Conservation (phyloP, 495 filamentous ascomycete species). For the Astrothelium subdiscretum region DNA sequence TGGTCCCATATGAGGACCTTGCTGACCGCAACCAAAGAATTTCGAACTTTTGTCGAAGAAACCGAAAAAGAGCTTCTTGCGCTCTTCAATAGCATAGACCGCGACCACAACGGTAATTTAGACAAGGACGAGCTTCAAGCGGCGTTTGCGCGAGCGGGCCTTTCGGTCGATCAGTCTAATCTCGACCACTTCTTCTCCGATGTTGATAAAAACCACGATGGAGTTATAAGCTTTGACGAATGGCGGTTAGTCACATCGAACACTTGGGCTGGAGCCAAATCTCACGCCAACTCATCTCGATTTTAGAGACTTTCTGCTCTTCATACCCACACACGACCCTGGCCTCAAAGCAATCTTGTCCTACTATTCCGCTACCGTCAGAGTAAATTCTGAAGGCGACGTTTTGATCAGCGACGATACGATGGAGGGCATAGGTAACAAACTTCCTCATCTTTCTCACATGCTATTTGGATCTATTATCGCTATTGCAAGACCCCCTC, state of each 20-base stretch:
- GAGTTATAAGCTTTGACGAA: conserved; percentile 79
- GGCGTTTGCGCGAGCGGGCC: conserved; percentile 67
- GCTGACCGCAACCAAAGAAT: conserved; percentile 46
- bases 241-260: conserved; percentile 57
- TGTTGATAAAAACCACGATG: conserved; percentile 84
- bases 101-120: conserved; percentile 74
- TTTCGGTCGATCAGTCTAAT: conserved; percentile 64
- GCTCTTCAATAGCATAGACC: conserved; percentile 81
- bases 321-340: conserved; percentile 66
- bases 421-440: conserved; percentile 89
- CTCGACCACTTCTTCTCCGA: conserved; percentile 77
- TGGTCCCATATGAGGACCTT: neutral
- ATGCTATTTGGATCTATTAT: conserved; percentile 56
- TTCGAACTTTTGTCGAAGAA: conserved; percentile 71
- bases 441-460: conserved; percentile 57
- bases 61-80: conserved; percentile 71
- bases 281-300: conserved; percentile 5
- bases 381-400: conserved; percentile 88
- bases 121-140: conserved; percentile 69
- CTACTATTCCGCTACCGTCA: conserved; percentile 84
- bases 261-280: neutral
- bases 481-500: conserved; percentile 37
- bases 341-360: conserved; percentile 76
- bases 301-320: conserved; percentile 82
- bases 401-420: conserved; percentile 80